Conservation (phyloP, 345 rosid genomes). For the Citrus glauca region DNA sequence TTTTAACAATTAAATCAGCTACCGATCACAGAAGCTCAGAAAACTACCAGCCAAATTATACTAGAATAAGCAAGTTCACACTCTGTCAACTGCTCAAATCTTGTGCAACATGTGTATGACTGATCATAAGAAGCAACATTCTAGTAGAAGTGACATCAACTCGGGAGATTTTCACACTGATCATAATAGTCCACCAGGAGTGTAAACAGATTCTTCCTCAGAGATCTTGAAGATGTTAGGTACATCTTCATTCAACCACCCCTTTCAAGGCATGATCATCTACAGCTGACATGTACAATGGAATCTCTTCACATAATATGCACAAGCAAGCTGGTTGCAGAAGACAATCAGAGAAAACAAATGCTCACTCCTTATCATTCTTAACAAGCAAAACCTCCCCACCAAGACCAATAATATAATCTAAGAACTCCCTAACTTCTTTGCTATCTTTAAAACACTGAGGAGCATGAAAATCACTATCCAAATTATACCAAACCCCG, state of each 20-base stretch:
- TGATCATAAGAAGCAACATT: neutral
- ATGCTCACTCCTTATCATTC: conserved; percentile 36
- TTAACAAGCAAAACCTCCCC: conserved; percentile 72
- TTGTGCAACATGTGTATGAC: neutral
- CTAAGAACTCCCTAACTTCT: conserved; percentile 57
- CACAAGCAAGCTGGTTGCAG: neutral
- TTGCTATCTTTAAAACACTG: conserved; percentile 32
- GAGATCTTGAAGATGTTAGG: neutral
- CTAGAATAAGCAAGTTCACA: neutral
- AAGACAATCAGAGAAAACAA: conserved; percentile 5
- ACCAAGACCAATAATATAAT: conserved; percentile 43
- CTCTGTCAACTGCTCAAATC: neutral
- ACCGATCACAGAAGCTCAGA: neutral
- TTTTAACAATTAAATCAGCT: neutral
- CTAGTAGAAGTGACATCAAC: neutral
- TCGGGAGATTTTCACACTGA: neutral
- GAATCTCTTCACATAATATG: neutral
- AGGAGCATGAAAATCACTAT: conserved; percentile 69
- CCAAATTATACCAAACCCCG: conserved; percentile 88
- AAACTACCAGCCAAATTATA: neutral
- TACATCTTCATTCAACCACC: neutral
- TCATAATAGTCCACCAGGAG: neutral
- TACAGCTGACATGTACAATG: neutral
- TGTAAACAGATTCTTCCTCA: neutral
- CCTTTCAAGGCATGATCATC: neutral